Percentiles rank a stretch among this genome's conserved stretches.
phyloP scores from a whole-genome alignment of 345 rosid genomes.

The Fremontodendron californicum region DNA sequence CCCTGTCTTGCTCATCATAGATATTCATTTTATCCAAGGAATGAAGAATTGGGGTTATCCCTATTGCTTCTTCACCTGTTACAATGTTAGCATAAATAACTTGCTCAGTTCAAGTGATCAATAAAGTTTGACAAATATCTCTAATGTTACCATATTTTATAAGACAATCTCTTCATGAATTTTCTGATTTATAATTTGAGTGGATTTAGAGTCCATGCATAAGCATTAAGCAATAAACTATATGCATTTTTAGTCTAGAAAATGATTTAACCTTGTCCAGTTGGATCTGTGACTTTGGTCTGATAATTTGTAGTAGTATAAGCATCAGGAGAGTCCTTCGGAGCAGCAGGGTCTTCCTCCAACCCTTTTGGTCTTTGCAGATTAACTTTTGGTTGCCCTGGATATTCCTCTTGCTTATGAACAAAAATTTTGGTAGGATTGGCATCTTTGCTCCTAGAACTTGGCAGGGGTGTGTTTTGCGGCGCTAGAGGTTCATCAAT shows the following conservation, averaged over 20 bases:
- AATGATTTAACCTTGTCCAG: conserved; percentile 30
- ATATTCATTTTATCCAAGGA: conserved; percentile 39
- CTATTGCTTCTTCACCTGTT: conserved; percentile 37
- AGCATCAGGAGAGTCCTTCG: conserved; percentile 23
- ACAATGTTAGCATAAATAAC: background rate
- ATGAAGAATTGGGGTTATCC: conserved; percentile 24
- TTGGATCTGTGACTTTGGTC: conserved; percentile 52
- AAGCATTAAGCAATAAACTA: background rate
- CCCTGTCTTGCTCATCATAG: conserved; percentile 17
- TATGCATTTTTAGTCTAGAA: background rate
- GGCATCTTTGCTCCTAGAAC: conserved; percentile 6
- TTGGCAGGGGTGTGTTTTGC: conserved; percentile 30
- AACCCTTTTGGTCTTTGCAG: conserved; percentile 33
- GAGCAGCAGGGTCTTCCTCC: conserved; percentile 59
- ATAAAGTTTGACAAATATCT: background rate
- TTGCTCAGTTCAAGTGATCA: background rate
- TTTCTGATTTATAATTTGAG: background rate
- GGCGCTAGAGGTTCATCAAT: conserved; percentile 32
- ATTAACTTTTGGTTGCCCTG: conserved; percentile 35
- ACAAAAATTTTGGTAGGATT: conserved; percentile 30
- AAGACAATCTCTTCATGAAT: background rate
- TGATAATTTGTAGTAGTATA: conserved; percentile 45
- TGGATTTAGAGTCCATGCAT: background rate
- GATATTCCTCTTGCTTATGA: conserved; percentile 25
- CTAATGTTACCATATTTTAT: background rate